Evolutionary conservation across 495 filamentous ascomycete genomes (phyloP), one percentile per base, ranked within the genome.

Genomic region (Talaromyces stipitatus): DNA sequence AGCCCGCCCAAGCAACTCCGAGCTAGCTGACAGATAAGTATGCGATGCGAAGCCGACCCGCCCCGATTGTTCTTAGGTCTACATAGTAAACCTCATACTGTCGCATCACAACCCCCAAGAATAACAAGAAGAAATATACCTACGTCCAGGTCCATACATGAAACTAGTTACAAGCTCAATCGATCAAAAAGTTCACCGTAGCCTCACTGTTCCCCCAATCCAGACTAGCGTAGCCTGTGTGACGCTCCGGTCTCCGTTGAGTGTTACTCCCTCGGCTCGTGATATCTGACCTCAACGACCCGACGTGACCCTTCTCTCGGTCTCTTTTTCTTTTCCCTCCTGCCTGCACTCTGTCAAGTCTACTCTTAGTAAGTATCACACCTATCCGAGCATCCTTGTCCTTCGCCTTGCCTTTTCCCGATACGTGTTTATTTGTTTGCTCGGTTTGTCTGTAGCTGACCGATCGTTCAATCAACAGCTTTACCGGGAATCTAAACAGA

Each of bases 271-370:
- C 26, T 52, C 50, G 50, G 28, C 60, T 60, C 24, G 45, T 48
- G 45, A 48, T 48, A 41, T 36, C 36, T 41, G 36, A 41, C 36
- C 36, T 41, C 36, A 41, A 16, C 4, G 20, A 12, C 45, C 2
- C 7, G 6, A 16, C 48, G 46, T 43, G 56, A 33, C 27, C 61
- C 58, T 46, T 43, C 60, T 60, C 55, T 59, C 18, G 47, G 46
- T 56, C 38, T 56, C 46, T 10, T 45, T 55, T 50, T 41, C 18
- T 26, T 22, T 23, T 29, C 27, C 20, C 50, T 32, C 50, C 18
- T 33, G 28, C 23, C 29, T 53, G 11, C 50, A 23, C 43, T 47
- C n/a, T n/a, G n/a, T 33, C 50, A 33, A 10, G 16, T 33, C 29
- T 32, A 3, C n/a, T 33, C 28, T 30, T 23, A 5, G 29, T 33